A percentile compares a stretch with the other conserved stretches of the same genome.
Conservation (phyloP, 345 rosid species). For the Aquilaria malaccensis region DNA sequence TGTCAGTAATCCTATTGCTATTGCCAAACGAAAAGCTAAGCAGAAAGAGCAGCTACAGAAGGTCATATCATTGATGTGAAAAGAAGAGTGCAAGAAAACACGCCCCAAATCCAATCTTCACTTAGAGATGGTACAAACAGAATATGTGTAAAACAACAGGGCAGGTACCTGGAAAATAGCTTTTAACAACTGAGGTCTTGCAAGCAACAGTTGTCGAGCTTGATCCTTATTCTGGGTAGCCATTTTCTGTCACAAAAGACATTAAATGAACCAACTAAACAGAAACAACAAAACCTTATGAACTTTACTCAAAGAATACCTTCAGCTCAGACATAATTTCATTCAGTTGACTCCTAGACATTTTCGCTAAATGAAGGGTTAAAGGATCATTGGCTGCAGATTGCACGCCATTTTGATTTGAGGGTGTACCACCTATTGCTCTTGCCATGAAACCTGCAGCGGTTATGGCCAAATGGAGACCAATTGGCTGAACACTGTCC, state of each 20-base stretch:
- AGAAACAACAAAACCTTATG: conserved; percentile 2
- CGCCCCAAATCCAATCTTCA: no score
- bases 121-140: no score
- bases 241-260: conserved; percentile 47
- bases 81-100: no score
- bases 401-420: conserved; percentile 43
- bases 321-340: conserved; percentile 75
- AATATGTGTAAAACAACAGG: background rate
- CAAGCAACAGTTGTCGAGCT: conserved; percentile 67
- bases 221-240: conserved; percentile 63
- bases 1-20: no score
- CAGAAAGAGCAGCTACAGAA: no score
- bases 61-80: no score
- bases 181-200: conserved; percentile 71
- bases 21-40: no score
- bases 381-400: conserved; percentile 71
- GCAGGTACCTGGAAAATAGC: conserved; percentile 78
- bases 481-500: conserved; percentile 63
- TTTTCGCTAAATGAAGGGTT: conserved; percentile 79
- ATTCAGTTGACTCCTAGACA: conserved; percentile 80
- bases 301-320: conserved; percentile 30
- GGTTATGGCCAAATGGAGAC: conserved; percentile 65
- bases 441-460: conserved; percentile 78
- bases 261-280: conserved; percentile 5
- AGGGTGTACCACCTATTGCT: conserved; percentile 63